Base-by-base conservation (phyloP, 2,329 filamentous ascomycete species). In the Colletotrichum siamense region DNA sequence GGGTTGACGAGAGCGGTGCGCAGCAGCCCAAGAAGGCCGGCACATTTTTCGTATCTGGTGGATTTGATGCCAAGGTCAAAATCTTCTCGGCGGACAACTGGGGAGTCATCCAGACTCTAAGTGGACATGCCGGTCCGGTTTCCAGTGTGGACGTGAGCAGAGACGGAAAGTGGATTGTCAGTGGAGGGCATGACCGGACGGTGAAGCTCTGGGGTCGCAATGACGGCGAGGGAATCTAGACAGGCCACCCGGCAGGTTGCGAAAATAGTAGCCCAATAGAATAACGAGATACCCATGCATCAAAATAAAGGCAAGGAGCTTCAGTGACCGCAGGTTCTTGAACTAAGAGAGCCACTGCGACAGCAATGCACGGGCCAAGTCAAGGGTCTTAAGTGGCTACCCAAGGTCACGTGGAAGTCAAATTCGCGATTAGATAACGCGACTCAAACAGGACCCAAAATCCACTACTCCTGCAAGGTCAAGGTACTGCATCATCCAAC, bases 31-130 rank as follows among this genome's bases (percentile, higher is more conserved):
- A 95, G 86, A 98, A 96, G 82, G 94, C 95, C 0, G 95, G 96
- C 63, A 98, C 96, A 0, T 98, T 98, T 85, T 94, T 99, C 79
- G 94, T 98, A 5, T 96, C 93, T 5, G 93, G 94, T 79, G 97
- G 97, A 1, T 99, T 99, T 82, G 97, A 99, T 86, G 95, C 95
- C 84, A 96, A 96, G 80, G 94, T 99, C 85, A 98, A 98, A 83
- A 91, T 99, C 79, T 99, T 98, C 86, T 98, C 96, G 8, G 96
- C 96, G 3, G 97, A 99, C 83, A 96, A 99, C 86, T 99, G 97
- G 96, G 94, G 95, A 1, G 86, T 98, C 75, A 92, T 96, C 77
- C 98, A 98, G 85, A 95, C 93, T 18, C 87, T 99, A 75, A 95
- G 94, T 80, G 97, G 96, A 0, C 97, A 99, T 85, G 95, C 96